Conservation (phyloP, 176 grass and related monocot genomes). For the Poa annua region DNA sequence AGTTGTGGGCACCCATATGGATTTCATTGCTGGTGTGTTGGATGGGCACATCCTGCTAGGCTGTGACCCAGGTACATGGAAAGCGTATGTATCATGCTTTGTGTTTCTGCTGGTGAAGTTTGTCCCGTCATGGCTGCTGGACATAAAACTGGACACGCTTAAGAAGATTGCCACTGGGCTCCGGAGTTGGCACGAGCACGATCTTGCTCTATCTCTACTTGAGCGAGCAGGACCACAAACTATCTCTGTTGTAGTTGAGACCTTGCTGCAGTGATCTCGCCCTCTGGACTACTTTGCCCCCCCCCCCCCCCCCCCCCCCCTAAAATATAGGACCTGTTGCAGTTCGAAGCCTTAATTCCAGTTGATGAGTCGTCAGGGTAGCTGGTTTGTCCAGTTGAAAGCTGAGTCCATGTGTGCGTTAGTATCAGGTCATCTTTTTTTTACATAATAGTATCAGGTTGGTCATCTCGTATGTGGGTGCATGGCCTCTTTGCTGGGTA, state of each 20-base stretch:
- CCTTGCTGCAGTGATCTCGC: conserved; percentile 45
- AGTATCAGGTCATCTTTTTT: background rate
- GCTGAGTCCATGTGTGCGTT: background rate
- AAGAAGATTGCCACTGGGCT: conserved; percentile 73
- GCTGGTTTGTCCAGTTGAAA: background rate
- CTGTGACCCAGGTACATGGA: conserved; percentile 85
- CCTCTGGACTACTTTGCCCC: background rate
- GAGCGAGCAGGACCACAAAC: conserved; percentile 68
- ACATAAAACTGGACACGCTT: conserved; percentile 71
- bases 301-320: background rate
- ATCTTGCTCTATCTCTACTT: conserved; percentile 75
- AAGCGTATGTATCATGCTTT: conserved; percentile 77
- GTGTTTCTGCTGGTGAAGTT: conserved; percentile 79
- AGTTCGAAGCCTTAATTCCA: background rate
- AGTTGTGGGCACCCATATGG: conserved; percentile 86
- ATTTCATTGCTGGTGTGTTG: conserved; percentile 81
- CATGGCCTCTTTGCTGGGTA: background rate
- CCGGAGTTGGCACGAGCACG: conserved; percentile 71
- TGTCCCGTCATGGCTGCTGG: conserved; percentile 77
- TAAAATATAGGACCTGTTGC: background rate
- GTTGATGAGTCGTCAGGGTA: background rate
- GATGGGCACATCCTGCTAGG: conserved; percentile 80
- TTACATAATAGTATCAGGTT: background rate
- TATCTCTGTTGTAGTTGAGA: conserved; percentile 58
- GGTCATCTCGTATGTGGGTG: background rate